Base-by-base conservation (phyloP, 305 asterid genomes). In the Solanum aculeatissimum region DNA sequence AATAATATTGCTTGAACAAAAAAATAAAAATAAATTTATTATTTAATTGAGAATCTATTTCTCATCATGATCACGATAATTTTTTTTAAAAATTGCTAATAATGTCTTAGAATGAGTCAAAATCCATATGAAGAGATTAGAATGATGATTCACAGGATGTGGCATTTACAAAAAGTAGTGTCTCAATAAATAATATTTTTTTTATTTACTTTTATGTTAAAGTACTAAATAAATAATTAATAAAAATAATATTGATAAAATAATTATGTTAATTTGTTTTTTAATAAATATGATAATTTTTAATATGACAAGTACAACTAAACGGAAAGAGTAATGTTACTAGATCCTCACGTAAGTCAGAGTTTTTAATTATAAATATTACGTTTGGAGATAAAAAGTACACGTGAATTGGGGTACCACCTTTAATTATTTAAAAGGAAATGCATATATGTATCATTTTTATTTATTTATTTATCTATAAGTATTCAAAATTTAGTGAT, bases 21-120 rank as follows among this genome's bases (percentile, higher is more conserved):
- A 54, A 54, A 54, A 7, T 19, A 7, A 0, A 54, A 54, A n/a
- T n/a, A n/a, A n/a, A n/a, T 3, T 0, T 1, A 3, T 4, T 8
- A 19, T 55, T 55, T 55, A 7, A 55, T 5, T 2, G 1, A 55
- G 0, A 55, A 19, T 3, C 1, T 55, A 0, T 55, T 55, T 1
- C 12, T 55, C 12, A 8, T 11, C 11, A 55, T 19, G 9, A 54
- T 55, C n/a, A 15, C 1, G 1, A 35, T 32, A 32, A 35, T 35
- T 35, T 5, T 35, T 35, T 35, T 5, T 3, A 0, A 4, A 35
- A 35, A 35, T 4, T 35, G 7, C 40, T 35, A 35, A 35, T 35
- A 35, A 35, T 35, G 7, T 35, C 40, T 35, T 35, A n/a, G 40
- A 35, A 35, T 54, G 49, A 69, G 2, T 38, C 25, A 38, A 69